Evolutionary conservation across 106 monocot genomes (phyloP).

Genomic region (Apostasia shenzhenica): DNA sequence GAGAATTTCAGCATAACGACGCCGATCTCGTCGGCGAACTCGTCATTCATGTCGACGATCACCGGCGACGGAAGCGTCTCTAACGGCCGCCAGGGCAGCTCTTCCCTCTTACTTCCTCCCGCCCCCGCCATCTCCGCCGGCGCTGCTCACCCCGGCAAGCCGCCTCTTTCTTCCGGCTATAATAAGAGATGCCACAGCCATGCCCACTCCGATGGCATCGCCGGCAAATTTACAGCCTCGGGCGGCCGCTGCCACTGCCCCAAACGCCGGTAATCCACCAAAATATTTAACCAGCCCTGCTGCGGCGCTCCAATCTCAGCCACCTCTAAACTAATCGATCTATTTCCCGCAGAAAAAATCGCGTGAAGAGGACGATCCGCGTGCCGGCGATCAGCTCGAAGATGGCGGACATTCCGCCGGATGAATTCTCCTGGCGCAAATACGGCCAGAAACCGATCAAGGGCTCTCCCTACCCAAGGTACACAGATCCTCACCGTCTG

Average conservation of each 20-base stretch:
- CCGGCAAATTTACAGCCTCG: constrained; percentile 22
- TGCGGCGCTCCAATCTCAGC: background rate
- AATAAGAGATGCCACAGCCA: constrained; percentile 60
- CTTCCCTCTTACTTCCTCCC: constrained; percentile 19
- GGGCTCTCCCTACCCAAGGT: constrained; percentile 84
- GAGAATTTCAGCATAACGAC: constrained; percentile 36
- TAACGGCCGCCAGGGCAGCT: constrained; percentile 45
- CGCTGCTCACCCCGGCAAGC: constrained; percentile 34
- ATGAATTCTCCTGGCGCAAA: constrained; percentile 79
- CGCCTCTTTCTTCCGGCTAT: constrained; percentile 44
- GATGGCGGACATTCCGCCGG: constrained; percentile 59
- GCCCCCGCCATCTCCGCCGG: constrained; percentile 3
- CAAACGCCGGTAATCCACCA: constrained; percentile 47
- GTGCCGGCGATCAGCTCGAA: constrained; percentile 73
- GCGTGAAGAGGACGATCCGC: constrained; percentile 48
- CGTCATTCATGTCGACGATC: constrained; percentile 78
- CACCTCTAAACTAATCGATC: background rate
- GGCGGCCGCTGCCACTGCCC: constrained; percentile 88
- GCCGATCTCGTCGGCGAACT: constrained; percentile 46
- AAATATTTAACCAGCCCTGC: background rate
- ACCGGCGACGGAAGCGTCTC: constrained; percentile 91
- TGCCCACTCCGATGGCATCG: constrained; percentile 38
- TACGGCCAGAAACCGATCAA: constrained; percentile 91
- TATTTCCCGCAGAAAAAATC: constrained; percentile 29
- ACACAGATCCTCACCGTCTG: background rate